Conservation (phyloP, 768 basidiomycete genomes). For the Tubosaeta sp. region DNA sequence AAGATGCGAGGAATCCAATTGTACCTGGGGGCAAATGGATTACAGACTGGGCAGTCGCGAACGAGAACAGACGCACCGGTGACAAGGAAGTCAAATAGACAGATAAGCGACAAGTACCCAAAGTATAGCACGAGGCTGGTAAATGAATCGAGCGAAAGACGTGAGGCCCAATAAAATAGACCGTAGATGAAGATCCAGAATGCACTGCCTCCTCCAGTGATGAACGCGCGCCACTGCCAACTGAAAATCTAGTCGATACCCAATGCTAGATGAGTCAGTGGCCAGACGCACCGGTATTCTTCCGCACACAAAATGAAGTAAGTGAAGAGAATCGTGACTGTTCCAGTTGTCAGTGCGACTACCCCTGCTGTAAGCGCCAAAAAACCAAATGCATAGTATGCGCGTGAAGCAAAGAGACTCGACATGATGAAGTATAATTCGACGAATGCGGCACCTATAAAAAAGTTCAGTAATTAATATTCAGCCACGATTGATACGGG, state of each 20-base stretch:
- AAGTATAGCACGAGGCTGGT: constrained; percentile 82
- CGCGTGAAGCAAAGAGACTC: constrained; percentile 85
- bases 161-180: constrained; percentile 81
- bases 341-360: constrained; percentile 83
- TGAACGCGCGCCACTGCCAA: constrained; percentile 96
- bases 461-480: not conserved
- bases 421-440: constrained; percentile 92
- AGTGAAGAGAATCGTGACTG: constrained; percentile 82
- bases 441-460: constrained; percentile 84
- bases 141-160: constrained; percentile 80
- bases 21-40: constrained; percentile 50
- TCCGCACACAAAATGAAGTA: constrained; percentile 94
- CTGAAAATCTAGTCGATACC: constrained; percentile 34
- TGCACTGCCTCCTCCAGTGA: constrained; percentile 88
- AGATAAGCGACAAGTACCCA: constrained; percentile 83
- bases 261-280: not conserved
- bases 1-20: constrained; percentile 87
- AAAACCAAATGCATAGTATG: constrained; percentile 97
- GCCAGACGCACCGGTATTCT: constrained; percentile 69
- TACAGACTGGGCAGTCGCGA: not conserved
- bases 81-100: constrained; percentile 80
- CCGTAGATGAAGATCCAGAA: constrained; percentile 91
- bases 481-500: constrained; percentile 1
- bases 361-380: constrained; percentile 81
- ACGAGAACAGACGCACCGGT: constrained; percentile 50